Conservation (phyloP, 2,329 filamentous ascomycete species). For the Xylogone sp. region DNA sequence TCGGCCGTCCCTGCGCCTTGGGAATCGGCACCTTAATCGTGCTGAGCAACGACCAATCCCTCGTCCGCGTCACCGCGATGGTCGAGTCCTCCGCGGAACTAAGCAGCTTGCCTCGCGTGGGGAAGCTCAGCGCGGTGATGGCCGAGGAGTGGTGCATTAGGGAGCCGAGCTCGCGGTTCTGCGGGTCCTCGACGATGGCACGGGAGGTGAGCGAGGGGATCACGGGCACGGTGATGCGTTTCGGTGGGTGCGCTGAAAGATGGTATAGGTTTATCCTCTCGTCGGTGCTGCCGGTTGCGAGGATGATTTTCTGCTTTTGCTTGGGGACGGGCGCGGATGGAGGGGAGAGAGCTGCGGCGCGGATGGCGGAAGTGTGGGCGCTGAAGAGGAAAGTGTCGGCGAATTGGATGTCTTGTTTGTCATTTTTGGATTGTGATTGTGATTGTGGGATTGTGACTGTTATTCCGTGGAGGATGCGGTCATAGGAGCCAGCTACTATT, state of each 20-base stretch:
- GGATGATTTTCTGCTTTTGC: conserved; percentile 75
- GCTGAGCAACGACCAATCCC: conserved; percentile 86
- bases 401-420: conserved; percentile 55
- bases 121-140: conserved; percentile 77
- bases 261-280: conserved; percentile 94
- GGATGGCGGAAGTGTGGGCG: conserved; percentile 85
- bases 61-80: conserved; percentile 79
- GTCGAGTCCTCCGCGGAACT: conserved; percentile 89
- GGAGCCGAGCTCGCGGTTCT: conserved; percentile 83
- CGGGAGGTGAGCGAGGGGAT: conserved; percentile 67
- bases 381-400: conserved; percentile 94
- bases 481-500: conserved; percentile 90
- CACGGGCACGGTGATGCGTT: conserved; percentile 50
- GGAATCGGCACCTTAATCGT: conserved; percentile 86
- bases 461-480: conserved; percentile 86
- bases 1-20: conserved; percentile 74
- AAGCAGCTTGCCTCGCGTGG: conserved; percentile 81
- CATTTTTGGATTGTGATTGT: conserved; percentile 23
- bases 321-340: conserved; percentile 57
- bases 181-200: conserved; percentile 76
- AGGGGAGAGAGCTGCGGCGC: conserved; percentile 82
- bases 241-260: conserved; percentile 67
- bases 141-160: conserved; percentile 83
- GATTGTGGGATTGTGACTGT: conserved; percentile 59
- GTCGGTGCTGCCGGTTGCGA: conserved; percentile 90